Evolutionary conservation across 1,284 basidiomycete genomes (phyloP).

Genomic region (Apiotrichum siamense): DNA sequence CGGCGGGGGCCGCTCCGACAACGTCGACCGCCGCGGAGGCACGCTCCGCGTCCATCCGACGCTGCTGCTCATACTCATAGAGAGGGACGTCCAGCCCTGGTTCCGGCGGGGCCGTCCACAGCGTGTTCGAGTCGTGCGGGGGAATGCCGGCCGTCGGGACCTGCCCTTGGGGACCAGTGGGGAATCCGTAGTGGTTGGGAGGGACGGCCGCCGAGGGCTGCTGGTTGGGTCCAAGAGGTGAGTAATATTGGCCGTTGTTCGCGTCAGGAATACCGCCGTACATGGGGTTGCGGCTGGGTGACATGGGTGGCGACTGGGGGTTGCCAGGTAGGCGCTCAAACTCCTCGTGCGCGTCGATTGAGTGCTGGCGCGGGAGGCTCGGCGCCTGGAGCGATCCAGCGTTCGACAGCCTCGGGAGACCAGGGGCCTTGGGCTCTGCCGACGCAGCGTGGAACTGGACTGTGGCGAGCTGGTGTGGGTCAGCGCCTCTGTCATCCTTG

Average conservation of each 20-base stretch:
- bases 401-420: constrained; percentile 25
- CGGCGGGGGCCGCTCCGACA: too few relatives aligned
- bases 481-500: too few relatives aligned
- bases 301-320: constrained; percentile 12
- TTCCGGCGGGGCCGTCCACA: constrained; percentile 27
- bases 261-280: constrained; percentile 3
- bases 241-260: too few relatives aligned
- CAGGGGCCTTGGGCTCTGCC: constrained; percentile 35
- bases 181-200: too few relatives aligned
- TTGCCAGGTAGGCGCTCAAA: constrained; percentile 33
- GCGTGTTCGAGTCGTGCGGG: constrained; percentile 11
- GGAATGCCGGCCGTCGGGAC: not conserved
- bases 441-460: constrained; percentile 39
- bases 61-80: constrained; percentile 45
- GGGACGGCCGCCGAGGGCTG: too few relatives aligned
- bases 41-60: constrained; percentile 25
- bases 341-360: constrained; percentile 34
- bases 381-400: constrained; percentile 18
- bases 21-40: too few relatives aligned
- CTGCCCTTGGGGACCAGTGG: too few relatives aligned
- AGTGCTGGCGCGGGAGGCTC: constrained; percentile 14
- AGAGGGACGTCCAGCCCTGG: constrained; percentile 3
- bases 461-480: constrained; percentile 27
- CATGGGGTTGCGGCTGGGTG: not conserved
- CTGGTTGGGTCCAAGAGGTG: too few relatives aligned